Evolutionary conservation across 2,329 filamentous ascomycete genomes (phyloP).

Genomic region (Diplodia sapinea): DNA sequence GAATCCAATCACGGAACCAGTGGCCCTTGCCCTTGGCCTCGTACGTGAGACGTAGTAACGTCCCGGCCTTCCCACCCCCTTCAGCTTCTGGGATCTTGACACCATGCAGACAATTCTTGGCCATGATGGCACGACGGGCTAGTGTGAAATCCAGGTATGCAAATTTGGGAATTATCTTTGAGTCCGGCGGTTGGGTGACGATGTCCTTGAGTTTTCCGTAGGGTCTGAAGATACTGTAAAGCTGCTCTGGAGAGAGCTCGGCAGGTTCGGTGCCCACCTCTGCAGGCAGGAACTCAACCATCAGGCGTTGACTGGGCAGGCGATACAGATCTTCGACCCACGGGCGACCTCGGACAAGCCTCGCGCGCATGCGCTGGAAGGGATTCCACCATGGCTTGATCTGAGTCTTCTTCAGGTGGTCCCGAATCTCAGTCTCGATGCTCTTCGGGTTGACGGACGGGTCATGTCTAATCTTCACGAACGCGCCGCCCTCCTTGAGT

Average conservation of each 20-base stretch:
- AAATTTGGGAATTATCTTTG: constrained; percentile 80
- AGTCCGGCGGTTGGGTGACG: constrained; percentile 78
- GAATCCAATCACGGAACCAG: constrained; percentile 85
- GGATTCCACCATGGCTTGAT: constrained; percentile 92
- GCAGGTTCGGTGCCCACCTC: constrained; percentile 72
- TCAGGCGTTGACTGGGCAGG: constrained; percentile 75
- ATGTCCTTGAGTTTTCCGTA: constrained; percentile 94
- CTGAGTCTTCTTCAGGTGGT: constrained; percentile 70
- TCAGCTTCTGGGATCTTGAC: constrained; percentile 70
- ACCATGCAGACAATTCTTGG: constrained; percentile 90
- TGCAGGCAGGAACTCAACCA: constrained; percentile 82
- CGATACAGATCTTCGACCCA: constrained; percentile 94
- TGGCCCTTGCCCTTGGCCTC: constrained; percentile 77
- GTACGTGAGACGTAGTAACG: constrained; percentile 80
- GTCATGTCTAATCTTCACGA: constrained; percentile 79
- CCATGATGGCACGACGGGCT: constrained; percentile 80
- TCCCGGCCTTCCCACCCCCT: constrained; percentile 77
- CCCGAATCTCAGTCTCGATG: constrained; percentile 66
- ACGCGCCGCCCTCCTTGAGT: constrained; percentile 89
- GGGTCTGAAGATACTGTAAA: constrained; percentile 85
- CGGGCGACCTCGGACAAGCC: constrained; percentile 79
- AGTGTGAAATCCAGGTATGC: constrained; percentile 78
- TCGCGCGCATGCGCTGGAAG: constrained; percentile 70
- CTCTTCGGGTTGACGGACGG: constrained; percentile 55
- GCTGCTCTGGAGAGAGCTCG: constrained; percentile 82